phyloP scores from a whole-genome alignment of 2,329 filamentous ascomycete species.

The Phyllosticta paracitricarpa region DNA sequence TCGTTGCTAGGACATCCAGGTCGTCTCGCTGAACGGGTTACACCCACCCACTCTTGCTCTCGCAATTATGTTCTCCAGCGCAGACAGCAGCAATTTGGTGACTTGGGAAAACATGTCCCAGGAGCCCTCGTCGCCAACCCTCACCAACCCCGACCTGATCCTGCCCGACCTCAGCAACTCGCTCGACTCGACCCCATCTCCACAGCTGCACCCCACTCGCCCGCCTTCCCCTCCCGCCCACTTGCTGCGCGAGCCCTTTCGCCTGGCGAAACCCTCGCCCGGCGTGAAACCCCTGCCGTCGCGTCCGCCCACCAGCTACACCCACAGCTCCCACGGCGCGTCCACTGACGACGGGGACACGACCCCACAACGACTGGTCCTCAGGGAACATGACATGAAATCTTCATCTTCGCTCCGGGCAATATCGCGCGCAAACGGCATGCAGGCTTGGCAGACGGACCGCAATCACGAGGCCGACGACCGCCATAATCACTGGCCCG shows the following conservation, averaged over 20 bases:
- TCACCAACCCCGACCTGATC: slow-evolving; percentile 94
- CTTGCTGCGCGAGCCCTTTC: slow-evolving; percentile 21
- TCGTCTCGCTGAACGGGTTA: slow-evolving; percentile 6
- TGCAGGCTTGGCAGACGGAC: slow-evolving; percentile 8
- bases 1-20: slow-evolving; percentile 8
- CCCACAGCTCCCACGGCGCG: background rate
- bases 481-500: background rate
- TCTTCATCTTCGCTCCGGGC: background rate
- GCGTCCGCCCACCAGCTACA: background rate
- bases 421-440: slow-evolving; percentile 5
- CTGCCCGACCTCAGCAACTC: slow-evolving; percentile 48
- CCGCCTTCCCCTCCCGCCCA: slow-evolving; percentile 31
- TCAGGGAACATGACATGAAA: background rate
- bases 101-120: slow-evolving; percentile 9
- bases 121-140: slow-evolving; percentile 61
- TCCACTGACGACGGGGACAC: slow-evolving; percentile 7
- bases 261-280: slow-evolving; percentile 16
- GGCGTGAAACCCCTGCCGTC: slow-evolving; percentile 20
- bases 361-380: slow-evolving; percentile 3
- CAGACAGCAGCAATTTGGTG: slow-evolving; percentile 1
- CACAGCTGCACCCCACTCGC: slow-evolving; percentile 41
- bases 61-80: background rate
- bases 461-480: slow-evolving; percentile 1
- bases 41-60: background rate
- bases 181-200: slow-evolving; percentile 32